Base-by-base conservation (phyloP, 2,329 filamentous ascomycete species). In the Phialophora chinensis region DNA sequence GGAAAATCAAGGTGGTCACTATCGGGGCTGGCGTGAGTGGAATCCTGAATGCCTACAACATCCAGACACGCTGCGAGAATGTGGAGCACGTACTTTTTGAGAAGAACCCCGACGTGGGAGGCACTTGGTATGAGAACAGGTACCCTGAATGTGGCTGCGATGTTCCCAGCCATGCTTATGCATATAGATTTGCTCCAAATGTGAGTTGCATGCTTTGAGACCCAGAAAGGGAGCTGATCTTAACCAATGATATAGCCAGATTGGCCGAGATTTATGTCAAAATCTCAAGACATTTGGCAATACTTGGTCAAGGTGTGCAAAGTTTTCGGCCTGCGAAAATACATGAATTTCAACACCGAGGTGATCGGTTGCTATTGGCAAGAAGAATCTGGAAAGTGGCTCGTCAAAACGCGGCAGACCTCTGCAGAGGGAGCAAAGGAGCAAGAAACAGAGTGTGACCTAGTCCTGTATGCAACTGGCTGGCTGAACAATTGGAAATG, bases 321-420 rank as follows among this genome's bases (percentile, higher is more conserved):
- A 2, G 78, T 77, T 0, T 84, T 83, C 59, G 80, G 79, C 55
- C 75, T 85, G 3, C 77, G 80, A 50, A 84, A 84, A 67, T 83
- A 83, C 73, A 85, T 85, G 80, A 80, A 73, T 0, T 84, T 85
- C 75, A 79, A 82, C 63, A 81, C 79, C 5, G 75, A 82, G 66
- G 78, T 84, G 12, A 73, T 78, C 0, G 79, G 79, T 3, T 77
- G 78, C n/a, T 78, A 79, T 49, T 85, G 82, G 83, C 73, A 82
- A 49, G 81, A 84, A 14, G 77, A 80, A 0, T 69, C 70, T 2
- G 83, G 82, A 1, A 75, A 81, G 66, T 85, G 83, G 84, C 78
- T 74, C 17, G 79, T 86, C 10, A 81, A 78, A 33, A 72, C 84
- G 4, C 73, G 74, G 3, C 73, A 75, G 10, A 77, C 83, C 60